Percentiles rank a stretch among this genome's conserved stretches.
These are phyloP conservation scores for Lactuca sativa DNA, from an alignment of 129 eudicot species.

Conservation along the genomic window DNA sequence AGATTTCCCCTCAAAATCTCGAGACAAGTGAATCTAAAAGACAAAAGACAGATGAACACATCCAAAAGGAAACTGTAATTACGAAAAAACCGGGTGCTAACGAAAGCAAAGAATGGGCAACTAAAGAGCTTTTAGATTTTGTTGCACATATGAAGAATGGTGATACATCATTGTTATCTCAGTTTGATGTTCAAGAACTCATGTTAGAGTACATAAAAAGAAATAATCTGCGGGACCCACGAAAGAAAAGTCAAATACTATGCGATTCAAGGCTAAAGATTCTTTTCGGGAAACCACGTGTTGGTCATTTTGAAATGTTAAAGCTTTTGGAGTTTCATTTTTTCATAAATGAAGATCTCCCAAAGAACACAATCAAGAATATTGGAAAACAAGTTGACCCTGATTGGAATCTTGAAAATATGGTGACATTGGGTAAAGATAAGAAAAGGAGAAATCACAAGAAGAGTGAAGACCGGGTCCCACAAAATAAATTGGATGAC, in stretches of 20 bases:
- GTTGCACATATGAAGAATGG: slow-evolving; percentile 80
- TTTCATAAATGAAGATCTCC: slow-evolving; percentile 55
- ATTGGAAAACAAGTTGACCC: slow-evolving; percentile 34
- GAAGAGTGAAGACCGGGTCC: slow-evolving; percentile 52
- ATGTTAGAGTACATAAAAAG: slow-evolving; percentile 68
- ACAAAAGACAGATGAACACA: slow-evolving; percentile 38
- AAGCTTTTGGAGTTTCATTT: slow-evolving; percentile 79
- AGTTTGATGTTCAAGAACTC: slow-evolving; percentile 72
- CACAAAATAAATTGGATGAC: slow-evolving; percentile 56
- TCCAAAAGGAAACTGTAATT: slow-evolving; percentile 27
- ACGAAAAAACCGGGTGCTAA: slow-evolving; percentile 25
- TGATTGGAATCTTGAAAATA: slow-evolving; percentile 38
- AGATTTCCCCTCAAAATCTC: slow-evolving; percentile 22
- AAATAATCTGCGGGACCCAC: slow-evolving; percentile 78
- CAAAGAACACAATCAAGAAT: slow-evolving; percentile 44
- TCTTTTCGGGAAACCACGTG: slow-evolving; percentile 73
- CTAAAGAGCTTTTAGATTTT: slow-evolving; percentile 75
- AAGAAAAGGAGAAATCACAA: slow-evolving; percentile 55
- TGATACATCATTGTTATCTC: slow-evolving; percentile 63
- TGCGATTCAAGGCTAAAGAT: slow-evolving; percentile 71
- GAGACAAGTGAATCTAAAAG: slow-evolving; percentile 40
- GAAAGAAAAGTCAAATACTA: slow-evolving; percentile 64
- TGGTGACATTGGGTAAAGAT: slow-evolving; percentile 33
- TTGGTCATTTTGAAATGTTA: slow-evolving; percentile 80
- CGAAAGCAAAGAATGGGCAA: slow-evolving; percentile 61